A percentile compares a stretch with the other conserved stretches of the same genome.
These are phyloP conservation scores for Brassica nigra DNA, from an alignment of 345 rosid genomes.

Conservation along the genomic window DNA sequence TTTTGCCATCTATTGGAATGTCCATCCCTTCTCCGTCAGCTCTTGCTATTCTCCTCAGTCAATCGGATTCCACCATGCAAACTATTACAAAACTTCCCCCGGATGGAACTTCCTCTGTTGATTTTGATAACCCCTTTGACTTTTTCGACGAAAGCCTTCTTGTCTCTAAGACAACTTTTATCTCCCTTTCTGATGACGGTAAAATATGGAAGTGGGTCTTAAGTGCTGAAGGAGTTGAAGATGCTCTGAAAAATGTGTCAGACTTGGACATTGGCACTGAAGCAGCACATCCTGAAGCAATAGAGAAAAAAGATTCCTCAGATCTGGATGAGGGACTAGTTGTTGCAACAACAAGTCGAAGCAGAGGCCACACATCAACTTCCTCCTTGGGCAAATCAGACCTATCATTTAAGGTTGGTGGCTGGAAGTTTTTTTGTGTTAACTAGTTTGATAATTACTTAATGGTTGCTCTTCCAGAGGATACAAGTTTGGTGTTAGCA, in stretches of 20 bases:
- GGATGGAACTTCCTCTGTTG: conserved; percentile 54
- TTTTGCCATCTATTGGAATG: conserved; percentile 87
- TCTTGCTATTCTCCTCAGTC: conserved; percentile 63
- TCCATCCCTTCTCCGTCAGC: conserved; percentile 76
- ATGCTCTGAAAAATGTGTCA: conserved; percentile 46
- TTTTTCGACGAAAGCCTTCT: conserved; percentile 72
- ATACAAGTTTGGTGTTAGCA: conserved; percentile 23
- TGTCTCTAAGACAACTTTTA: conserved; percentile 67
- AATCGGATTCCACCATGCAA: conserved; percentile 79
- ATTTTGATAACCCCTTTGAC: conserved; percentile 86
- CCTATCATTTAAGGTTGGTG: conserved; percentile 68
- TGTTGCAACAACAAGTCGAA: conserved; percentile 41
- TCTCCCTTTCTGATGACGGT: conserved; percentile 94
- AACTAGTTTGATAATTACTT: conserved; percentile 20
- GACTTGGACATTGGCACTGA: conserved; percentile 38
- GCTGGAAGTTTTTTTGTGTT: conserved; percentile 27
- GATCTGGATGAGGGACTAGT: conserved; percentile 39
- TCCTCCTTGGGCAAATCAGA: conserved; percentile 42
- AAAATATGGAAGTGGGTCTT: conserved; percentile 94
- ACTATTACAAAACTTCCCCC: conserved; percentile 67
- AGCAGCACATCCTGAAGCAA: conserved; percentile 34
- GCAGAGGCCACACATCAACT: conserved; percentile 45
- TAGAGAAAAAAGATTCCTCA: conserved; percentile 38
- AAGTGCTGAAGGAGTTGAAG: conserved; percentile 73
- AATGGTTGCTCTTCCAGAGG: conserved; percentile 22